A percentile compares a stretch with the other conserved stretches of the same genome.
Conservation (phyloP, 2,329 filamentous ascomycete species). For the Elsinoe batatas region DNA sequence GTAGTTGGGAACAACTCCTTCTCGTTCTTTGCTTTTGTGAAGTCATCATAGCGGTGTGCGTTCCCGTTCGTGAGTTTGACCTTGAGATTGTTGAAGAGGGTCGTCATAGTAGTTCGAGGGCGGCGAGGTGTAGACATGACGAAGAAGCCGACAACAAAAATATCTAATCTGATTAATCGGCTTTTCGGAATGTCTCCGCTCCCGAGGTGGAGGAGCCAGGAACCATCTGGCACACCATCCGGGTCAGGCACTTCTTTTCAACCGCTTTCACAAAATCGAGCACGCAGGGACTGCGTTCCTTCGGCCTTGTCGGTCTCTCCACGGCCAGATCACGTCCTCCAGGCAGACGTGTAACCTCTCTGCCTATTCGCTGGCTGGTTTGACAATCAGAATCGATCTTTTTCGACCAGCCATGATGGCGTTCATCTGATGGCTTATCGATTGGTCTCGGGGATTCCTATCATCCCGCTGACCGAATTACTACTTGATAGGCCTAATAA, state of each 20-base stretch:
- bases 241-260: not conserved
- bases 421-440: too few relatives aligned
- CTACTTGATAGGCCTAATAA: too few relatives aligned
- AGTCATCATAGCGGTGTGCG: slow-evolving; percentile 29
- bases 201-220: slow-evolving; percentile 2
- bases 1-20: slow-evolving; percentile 62
- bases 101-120: slow-evolving; percentile 19
- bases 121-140: not conserved
- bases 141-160: not conserved
- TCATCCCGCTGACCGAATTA: too few relatives aligned
- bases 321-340: too few relatives aligned
- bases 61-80: slow-evolving; percentile 20
- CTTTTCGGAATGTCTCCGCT: slow-evolving; percentile 2
- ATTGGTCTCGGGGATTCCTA: too few relatives aligned
- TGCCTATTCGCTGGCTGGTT: not conserved
- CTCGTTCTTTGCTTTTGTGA: slow-evolving; percentile 38
- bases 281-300: too few relatives aligned
- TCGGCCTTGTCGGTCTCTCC: not conserved
- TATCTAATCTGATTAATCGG: slow-evolving; percentile 12
- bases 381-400: too few relatives aligned
- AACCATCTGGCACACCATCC: too few relatives aligned
- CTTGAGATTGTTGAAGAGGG: slow-evolving; percentile 20
- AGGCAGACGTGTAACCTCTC: not conserved
- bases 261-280: not conserved
- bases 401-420: too few relatives aligned